phyloP scores from a whole-genome alignment of 2,329 filamentous ascomycete genomes.

The Calonectria multiphialidica region DNA sequence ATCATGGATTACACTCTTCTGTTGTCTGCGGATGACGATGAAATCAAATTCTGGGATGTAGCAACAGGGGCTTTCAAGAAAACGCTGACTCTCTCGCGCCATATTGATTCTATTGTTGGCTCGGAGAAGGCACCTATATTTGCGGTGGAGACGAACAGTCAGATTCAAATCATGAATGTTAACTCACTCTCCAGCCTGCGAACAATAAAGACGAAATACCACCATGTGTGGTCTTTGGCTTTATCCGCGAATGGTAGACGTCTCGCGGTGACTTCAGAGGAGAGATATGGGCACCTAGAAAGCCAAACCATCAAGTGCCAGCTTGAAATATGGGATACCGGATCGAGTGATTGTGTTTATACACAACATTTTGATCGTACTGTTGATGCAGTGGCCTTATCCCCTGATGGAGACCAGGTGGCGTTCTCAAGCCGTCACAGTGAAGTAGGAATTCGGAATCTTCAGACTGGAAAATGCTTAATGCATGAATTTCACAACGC shows the following conservation, averaged over 20 bases:
- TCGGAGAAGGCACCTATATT: not conserved
- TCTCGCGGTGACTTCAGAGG: not conserved
- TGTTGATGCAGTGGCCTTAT: not conserved
- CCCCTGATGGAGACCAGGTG: not conserved
- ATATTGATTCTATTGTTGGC: not conserved
- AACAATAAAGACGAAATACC: not conserved
- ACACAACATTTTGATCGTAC: not conserved
- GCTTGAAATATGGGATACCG: not conserved
- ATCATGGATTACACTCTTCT: not conserved
- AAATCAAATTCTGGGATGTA: not conserved
- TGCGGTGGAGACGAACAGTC: not conserved
- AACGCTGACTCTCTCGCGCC: not conserved
- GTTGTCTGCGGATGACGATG: not conserved
- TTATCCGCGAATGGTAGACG: not conserved
- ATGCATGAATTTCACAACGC: not conserved
- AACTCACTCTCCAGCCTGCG: not conserved
- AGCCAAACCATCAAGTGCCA: not conserved
- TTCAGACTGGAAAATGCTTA: not conserved
- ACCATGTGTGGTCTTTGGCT: not conserved
- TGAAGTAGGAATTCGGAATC: not conserved
- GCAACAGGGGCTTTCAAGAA: not conserved
- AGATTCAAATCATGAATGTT: not conserved
- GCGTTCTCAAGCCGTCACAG: not conserved
- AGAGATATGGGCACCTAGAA: not conserved
- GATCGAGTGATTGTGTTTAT: not conserved